Base-by-base conservation (phyloP, 495 filamentous ascomycete species). In the Achaetomiella virescens region DNA sequence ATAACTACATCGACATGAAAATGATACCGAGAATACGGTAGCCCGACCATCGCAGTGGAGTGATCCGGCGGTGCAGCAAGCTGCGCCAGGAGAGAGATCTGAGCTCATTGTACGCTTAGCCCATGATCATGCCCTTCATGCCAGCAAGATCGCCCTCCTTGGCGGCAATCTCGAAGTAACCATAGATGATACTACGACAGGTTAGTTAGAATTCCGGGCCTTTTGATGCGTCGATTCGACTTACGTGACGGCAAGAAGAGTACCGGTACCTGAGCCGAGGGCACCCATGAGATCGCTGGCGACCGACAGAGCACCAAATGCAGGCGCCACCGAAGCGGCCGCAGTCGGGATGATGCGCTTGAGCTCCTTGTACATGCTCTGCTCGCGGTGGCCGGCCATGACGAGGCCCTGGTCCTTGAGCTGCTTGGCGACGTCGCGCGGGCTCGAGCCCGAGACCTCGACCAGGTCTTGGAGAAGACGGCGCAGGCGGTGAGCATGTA, bases 361-460 rank as follows among this genome's bases (percentile, higher is more conserved):
- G 52, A 99, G 81, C 71, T 99, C 95, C 83, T 93, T 95, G 83
- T 99, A 99, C 95, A 97, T 97, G 81, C 89, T 95, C 81, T 97
- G 91, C 75, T 99, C 95, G 76, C 95, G 85, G 77, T 99, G 95
- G 60, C 95, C 95, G 64, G 95, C 93, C 95, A 99, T 99, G 65
- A 97, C 91, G 47, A 99, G 85, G 66, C 95, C 92, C 75, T 97
- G 92, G 68, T 97, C 95, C 84, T 99, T 99, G 68, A 99, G 83
- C 77, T 99, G 95, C 85, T 99, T 99, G 61, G 95, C 95, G 59
- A 99, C 95, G 69, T 99, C 95, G 71, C 95, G 87, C 22, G 95
- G 95, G 73, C 88, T 89, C 55, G 91, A 96, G 70, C 95, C 95
- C 35, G 92, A 97, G 58, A 99, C 95, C 75, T 99, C 95, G 68